A percentile compares a stretch with the other conserved stretches of the same genome.
Evolutionary conservation across 106 monocot species (phyloP).

Genomic region (Dioscorea alata): DNA sequence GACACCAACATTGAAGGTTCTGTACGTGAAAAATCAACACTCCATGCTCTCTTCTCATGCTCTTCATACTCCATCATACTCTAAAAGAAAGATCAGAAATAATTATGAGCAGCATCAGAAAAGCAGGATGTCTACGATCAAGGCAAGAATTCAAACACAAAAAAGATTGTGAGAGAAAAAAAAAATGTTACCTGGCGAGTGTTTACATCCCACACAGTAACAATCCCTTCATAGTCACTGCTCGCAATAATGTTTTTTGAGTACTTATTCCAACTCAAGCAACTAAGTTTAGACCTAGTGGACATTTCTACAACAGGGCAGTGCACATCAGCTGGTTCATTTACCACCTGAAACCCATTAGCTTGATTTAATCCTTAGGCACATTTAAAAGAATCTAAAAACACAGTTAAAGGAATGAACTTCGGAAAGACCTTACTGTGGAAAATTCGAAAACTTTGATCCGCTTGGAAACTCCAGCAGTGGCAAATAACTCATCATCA

Average conservation of each 20-base stretch:
- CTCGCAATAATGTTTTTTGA: slow-evolving; percentile 92
- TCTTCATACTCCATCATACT: slow-evolving; percentile 99
- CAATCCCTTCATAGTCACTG: slow-evolving; percentile 96
- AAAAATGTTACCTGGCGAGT: slow-evolving; percentile 67
- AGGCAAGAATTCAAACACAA: not conserved
- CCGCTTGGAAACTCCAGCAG: slow-evolving; percentile 94
- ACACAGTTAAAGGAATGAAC: not conserved
- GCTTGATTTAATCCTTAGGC: slow-evolving; percentile 1
- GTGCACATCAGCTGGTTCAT: slow-evolving; percentile 82
- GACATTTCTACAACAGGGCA: slow-evolving; percentile 96
- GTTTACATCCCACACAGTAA: slow-evolving; percentile 96
- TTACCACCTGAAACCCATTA: slow-evolving; percentile 63
- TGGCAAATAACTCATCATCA: slow-evolving; percentile 98
- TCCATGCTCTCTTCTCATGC: slow-evolving; percentile 98
- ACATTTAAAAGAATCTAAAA: not conserved
- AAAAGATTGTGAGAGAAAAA: not conserved
- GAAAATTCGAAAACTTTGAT: slow-evolving; percentile 99
- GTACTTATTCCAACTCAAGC: slow-evolving; percentile 99
- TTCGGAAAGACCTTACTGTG: slow-evolving; percentile 32
- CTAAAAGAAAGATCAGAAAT: slow-evolving; percentile 20
- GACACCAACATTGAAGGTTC: slow-evolving; percentile 97
- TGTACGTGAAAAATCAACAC: slow-evolving; percentile 95
- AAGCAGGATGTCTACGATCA: not conserved
- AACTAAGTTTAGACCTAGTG: slow-evolving; percentile 92
- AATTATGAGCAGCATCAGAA: not conserved